Conservation (phyloP, 169 alveolate genomes). For the Plasmodium adleri region DNA sequence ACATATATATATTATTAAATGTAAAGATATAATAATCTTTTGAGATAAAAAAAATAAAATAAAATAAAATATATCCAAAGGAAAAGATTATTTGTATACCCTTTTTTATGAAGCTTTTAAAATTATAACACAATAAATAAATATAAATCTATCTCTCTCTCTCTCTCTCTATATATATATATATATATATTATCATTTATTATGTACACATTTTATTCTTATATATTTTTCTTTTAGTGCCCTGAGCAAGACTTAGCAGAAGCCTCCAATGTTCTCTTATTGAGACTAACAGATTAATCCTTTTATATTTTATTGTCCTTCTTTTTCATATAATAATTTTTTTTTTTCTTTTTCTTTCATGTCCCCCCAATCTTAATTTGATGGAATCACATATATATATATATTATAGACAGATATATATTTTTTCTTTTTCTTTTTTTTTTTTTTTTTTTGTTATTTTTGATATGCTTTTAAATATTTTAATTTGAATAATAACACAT, state of each 20-base stretch:
- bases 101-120: too few relatives aligned
- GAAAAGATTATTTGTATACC: neutral
- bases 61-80: neutral
- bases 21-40: neutral
- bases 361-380: too few relatives aligned
- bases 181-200: too few relatives aligned
- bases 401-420: too few relatives aligned
- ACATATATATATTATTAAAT: conserved; percentile 18
- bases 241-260: conserved; percentile 87
- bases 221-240: conserved; percentile 70
- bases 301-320: neutral
- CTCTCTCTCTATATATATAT: too few relatives aligned
- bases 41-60: neutral
- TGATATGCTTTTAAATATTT: conserved; percentile 9
- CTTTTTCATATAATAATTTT: neutral
- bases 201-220: neutral
- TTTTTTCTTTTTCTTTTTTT: neutral
- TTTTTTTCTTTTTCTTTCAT: conserved; percentile 2
- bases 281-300: conserved; percentile 84
- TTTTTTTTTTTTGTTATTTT: neutral
- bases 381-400: too few relatives aligned
- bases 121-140: too few relatives aligned
- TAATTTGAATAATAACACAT: neutral
- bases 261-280: conserved; percentile 85
- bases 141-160: too few relatives aligned